Conservation (phyloP, 1,284 basidiomycete species). For the Athelia psychrophila region DNA sequence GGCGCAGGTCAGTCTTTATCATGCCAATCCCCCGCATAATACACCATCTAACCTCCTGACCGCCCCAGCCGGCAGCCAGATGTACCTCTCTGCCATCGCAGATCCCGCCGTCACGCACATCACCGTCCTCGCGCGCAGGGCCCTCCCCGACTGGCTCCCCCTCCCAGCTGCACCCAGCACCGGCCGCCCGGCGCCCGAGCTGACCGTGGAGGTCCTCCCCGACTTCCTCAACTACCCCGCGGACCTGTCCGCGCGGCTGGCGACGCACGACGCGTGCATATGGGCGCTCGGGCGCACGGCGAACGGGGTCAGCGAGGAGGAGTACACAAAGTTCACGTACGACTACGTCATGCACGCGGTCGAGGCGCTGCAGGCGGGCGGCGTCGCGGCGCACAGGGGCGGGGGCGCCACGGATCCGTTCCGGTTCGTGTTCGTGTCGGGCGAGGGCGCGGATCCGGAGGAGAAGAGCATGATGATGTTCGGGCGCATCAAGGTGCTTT, state of each 20-base stretch:
- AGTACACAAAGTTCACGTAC: slow-evolving; percentile 35
- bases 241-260: slow-evolving; percentile 27
- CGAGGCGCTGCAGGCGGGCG: slow-evolving; percentile 26
- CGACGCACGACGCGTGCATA: slow-evolving; percentile 35
- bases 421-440: slow-evolving; percentile 12
- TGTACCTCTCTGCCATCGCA: slow-evolving; percentile 32
- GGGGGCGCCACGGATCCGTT: slow-evolving; percentile 3
- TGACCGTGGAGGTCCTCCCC: slow-evolving; percentile 26
- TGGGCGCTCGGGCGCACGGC: slow-evolving; percentile 36
- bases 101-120: slow-evolving; percentile 30
- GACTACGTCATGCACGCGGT: slow-evolving; percentile 31
- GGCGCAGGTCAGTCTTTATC: slow-evolving; percentile 25
- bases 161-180: slow-evolving; percentile 16
- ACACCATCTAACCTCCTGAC: no score
- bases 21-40: neutral
- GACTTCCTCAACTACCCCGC: slow-evolving; percentile 33
- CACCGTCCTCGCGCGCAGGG: slow-evolving; percentile 31
- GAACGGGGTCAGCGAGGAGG: slow-evolving; percentile 30
- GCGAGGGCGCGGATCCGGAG: slow-evolving; percentile 13
- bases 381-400: neutral
- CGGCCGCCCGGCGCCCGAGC: slow-evolving; percentile 20
- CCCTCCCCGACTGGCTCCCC: slow-evolving; percentile 29
- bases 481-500: slow-evolving; percentile 11
- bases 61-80: slow-evolving; percentile 36
- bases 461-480: slow-evolving; percentile 8